Evolutionary conservation across 2,329 filamentous ascomycete genomes (phyloP).

Genomic region (Endothia cerciana): DNA sequence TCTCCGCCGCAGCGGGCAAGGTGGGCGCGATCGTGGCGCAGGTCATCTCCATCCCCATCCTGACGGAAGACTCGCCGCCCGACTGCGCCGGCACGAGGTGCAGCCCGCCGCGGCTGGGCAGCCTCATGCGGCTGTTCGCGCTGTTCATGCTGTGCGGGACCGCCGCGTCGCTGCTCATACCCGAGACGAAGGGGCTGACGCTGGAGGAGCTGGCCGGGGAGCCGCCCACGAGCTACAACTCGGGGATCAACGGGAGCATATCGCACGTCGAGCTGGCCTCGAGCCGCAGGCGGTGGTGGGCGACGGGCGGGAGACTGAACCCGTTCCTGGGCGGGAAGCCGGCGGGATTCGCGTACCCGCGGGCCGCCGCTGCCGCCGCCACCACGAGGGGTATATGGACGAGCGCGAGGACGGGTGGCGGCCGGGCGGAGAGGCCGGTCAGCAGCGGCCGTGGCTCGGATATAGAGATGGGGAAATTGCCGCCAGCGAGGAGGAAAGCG

Average conservation of each 20-base stretch:
- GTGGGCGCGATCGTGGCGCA: slow-evolving; percentile 71
- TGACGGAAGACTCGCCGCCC: slow-evolving; percentile 57
- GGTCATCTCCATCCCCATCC: slow-evolving; percentile 65
- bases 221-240: slow-evolving; percentile 61
- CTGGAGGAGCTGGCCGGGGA: slow-evolving; percentile 74
- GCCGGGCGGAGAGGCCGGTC: slow-evolving; percentile 46
- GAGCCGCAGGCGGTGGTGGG: slow-evolving; percentile 13
- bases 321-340: slow-evolving; percentile 55
- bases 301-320: slow-evolving; percentile 43
- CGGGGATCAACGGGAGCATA: slow-evolving; percentile 55
- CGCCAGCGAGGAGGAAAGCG: slow-evolving; percentile 29
- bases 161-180: slow-evolving; percentile 71
- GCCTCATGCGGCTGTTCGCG: slow-evolving; percentile 77
- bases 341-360: slow-evolving; percentile 54
- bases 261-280: slow-evolving; percentile 37
- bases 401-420: slow-evolving; percentile 34
- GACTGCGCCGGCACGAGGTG: slow-evolving; percentile 53
- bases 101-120: slow-evolving; percentile 66
- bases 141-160: slow-evolving; percentile 79
- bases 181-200: slow-evolving; percentile 75
- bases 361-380: slow-evolving; percentile 31
- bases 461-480: slow-evolving; percentile 20
- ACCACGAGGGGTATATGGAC: slow-evolving; percentile 35
- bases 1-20: slow-evolving; percentile 70
- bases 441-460: slow-evolving; percentile 39